Conservation (phyloP, 768 basidiomycete genomes). For the Termitomyces sp. region DNA sequence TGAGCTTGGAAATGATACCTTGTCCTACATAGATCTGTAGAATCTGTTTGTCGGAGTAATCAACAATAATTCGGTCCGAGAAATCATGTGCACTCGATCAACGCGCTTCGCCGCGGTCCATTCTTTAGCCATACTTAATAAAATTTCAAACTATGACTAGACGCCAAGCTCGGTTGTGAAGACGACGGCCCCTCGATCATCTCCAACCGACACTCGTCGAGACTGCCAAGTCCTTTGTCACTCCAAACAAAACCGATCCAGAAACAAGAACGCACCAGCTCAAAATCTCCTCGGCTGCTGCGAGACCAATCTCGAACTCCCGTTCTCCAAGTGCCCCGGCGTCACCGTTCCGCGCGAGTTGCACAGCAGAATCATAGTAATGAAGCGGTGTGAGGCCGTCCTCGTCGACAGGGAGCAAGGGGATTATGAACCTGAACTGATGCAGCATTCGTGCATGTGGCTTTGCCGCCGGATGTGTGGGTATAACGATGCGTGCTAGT, state of each 20-base stretch:
- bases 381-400: constrained; percentile 66
- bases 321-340: constrained; percentile 56
- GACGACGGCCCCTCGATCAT: constrained; percentile 60
- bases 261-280: constrained; percentile 40
- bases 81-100: not conserved
- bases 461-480: constrained; percentile 61
- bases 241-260: not conserved
- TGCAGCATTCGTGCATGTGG: constrained; percentile 75
- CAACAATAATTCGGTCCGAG: not conserved
- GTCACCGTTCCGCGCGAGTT: constrained; percentile 56
- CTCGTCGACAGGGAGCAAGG: constrained; percentile 54
- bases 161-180: constrained; percentile 31
- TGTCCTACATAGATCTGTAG: not conserved
- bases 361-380: constrained; percentile 74
- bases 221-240: constrained; percentile 25
- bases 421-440: constrained; percentile 74
- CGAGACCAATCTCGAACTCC: constrained; percentile 62
- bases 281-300: constrained; percentile 57
- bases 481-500: constrained; percentile 68
- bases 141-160: not conserved
- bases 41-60: not conserved
- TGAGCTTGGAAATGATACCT: constrained; percentile 17
- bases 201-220: constrained; percentile 60
- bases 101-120: not conserved
- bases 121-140: constrained; percentile 4